Base-by-base conservation (phyloP, 2,329 filamentous ascomycete species). In the Acarospora socialis region DNA sequence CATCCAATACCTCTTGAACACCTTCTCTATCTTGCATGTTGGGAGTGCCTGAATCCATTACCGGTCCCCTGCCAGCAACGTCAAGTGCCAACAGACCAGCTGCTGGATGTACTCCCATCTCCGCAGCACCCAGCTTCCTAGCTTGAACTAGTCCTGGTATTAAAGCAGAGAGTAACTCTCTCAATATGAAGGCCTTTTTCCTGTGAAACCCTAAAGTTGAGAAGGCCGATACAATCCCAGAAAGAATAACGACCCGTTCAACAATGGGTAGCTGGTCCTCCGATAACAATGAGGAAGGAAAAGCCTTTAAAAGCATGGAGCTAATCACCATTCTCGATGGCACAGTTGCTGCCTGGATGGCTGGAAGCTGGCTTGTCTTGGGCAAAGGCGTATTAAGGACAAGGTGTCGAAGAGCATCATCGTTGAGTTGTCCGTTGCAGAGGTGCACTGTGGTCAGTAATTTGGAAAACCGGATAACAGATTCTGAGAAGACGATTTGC, bases 61-160 rank as follows among this genome's bases (percentile, higher is more conserved):
- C 36, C 12, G 37, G 32, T 10, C 42, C 39, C 22, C 41, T 34
- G 3, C 28, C 17, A 7, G 69, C 60, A 41, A 58, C 53, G 35
- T 74, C 78, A 18, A 90, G 60, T 8, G 77, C 76, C 16, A 83
- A 76, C 30, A 94, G 61, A 0, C 83, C 86, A 7, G 87, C 83
- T 12, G 87, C 87, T 23, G 90, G 90, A 56, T 95, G 87, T 21
- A 98, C 82, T 3, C 87, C 90, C 47, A 90, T 81, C 50, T 95
- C 90, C n/a, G 90, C 86, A 23, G 90, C 90, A 19, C 87, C 87
- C 28, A 87, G 70, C 28, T 92, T 94, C 22, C 90, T 72, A 10
- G 90, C 90, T 54, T 94, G 83, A 4, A 93, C 77, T 6, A 98
- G 65, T 3, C 81, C 84, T 20, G 77, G 77, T 32, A 92, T 81